phyloP scores from a whole-genome alignment of 83 land plant genomes.

The Diphasiastrum complanatum region DNA sequence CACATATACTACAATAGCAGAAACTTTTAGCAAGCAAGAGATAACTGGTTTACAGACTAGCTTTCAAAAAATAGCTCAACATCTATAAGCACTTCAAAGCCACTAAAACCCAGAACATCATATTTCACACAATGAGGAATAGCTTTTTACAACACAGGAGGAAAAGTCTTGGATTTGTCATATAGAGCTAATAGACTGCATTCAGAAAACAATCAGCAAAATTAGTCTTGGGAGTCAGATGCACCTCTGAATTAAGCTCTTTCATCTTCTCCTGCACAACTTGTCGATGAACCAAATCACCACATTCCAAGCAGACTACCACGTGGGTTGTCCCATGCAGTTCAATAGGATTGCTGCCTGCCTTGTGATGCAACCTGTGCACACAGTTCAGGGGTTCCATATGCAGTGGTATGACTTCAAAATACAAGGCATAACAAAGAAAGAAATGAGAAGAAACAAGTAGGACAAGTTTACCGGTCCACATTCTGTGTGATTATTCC shows the following conservation, averaged over 20 bases:
- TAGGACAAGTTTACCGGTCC: constrained; percentile 47
- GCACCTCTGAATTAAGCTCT: constrained; percentile 75
- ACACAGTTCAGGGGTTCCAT: constrained; percentile 1
- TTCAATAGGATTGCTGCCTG: constrained; percentile 83
- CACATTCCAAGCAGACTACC: constrained; percentile 73
- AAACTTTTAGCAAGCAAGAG: background rate
- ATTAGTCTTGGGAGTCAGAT: no score
- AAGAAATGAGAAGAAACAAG: background rate
- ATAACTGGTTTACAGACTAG: no score
- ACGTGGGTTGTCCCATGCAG: constrained; percentile 86
- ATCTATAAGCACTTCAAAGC: no score
- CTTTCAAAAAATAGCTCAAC: no score
- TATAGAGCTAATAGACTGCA: no score
- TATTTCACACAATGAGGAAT: no score
- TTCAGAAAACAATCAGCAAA: no score
- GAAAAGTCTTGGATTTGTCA: no score
- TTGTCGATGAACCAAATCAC: constrained; percentile 40
- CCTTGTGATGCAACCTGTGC: constrained; percentile 78
- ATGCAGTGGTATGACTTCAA: background rate
- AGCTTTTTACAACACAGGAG: no score
- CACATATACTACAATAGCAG: background rate
- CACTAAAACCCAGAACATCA: no score
- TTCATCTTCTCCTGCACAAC: constrained; percentile 66
- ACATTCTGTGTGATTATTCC: constrained; percentile 91
- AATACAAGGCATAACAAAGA: background rate